phyloP scores from a whole-genome alignment of 176 grass and related monocot species.

The Eleusine indica region DNA sequence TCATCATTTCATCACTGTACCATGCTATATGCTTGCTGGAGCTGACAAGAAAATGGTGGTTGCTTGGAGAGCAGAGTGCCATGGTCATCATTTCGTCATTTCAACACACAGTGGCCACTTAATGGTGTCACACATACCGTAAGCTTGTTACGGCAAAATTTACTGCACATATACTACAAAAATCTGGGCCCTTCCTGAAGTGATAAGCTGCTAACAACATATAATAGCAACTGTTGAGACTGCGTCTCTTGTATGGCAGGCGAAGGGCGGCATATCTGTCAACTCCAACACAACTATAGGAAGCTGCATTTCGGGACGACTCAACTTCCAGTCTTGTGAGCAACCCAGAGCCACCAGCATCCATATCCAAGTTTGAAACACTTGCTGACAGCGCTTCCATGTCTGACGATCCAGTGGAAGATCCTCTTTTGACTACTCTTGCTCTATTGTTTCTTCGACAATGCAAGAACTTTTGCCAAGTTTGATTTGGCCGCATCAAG shows the following conservation, averaged over 20 bases:
- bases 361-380: conserved; percentile 5
- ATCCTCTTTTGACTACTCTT: conserved; percentile 32
- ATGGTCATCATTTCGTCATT: not conserved
- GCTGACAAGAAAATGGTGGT: not conserved
- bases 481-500: conserved; percentile 95
- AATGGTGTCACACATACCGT: not conserved
- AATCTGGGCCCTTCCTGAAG: not conserved
- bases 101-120: not conserved
- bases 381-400: not conserved
- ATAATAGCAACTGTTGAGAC: not conserved
- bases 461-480: conserved; percentile 51
- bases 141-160: not conserved
- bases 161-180: conserved; percentile 30
- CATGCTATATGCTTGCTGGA: not conserved
- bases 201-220: not conserved
- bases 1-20: no score
- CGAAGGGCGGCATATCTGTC: not conserved
- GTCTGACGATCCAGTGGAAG: conserved; percentile 24
- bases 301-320: not conserved
- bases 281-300: not conserved
- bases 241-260: not conserved
- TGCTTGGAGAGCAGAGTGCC: not conserved
- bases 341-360: not conserved
- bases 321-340: not conserved
- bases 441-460: conserved; percentile 55